Conservation (phyloP, 192 early-diverging fungal genomes). For the Backusella morwellensis region DNA sequence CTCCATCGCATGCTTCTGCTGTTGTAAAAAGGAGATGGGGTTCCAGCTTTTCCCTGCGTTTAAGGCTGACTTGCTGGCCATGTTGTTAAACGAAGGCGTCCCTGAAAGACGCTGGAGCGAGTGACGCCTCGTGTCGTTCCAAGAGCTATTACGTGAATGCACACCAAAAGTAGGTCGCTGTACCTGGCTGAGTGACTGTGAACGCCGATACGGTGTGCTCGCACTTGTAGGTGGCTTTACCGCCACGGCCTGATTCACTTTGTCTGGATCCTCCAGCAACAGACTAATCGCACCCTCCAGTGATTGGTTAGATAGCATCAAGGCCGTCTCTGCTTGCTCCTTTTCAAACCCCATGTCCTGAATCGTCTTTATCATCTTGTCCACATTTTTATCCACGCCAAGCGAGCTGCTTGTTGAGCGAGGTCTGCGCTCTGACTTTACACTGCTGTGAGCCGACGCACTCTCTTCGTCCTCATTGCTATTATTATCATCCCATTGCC, state of each 20-base stretch:
- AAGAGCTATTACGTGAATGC: conserved; percentile 17
- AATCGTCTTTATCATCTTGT: conserved; percentile 42
- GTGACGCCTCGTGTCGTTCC: conserved; percentile 5
- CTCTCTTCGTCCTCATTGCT: not conserved
- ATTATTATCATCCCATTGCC: not conserved
- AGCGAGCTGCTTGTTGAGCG: not conserved
- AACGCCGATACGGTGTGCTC: conserved; percentile 13
- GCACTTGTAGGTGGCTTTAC: not conserved
- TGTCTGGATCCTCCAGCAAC: conserved; percentile 56
- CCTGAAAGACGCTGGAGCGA: conserved; percentile 5
- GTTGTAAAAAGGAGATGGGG: conserved; percentile 51
- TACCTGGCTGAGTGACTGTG: conserved; percentile 11
- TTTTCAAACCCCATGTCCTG: conserved; percentile 67
- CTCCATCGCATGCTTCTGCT: conserved; percentile 49
- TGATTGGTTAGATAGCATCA: conserved; percentile 51
- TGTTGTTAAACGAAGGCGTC: not conserved
- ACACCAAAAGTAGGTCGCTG: not conserved
- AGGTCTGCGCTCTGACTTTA: not conserved
- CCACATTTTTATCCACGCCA: not conserved
- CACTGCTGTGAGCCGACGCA: not conserved
- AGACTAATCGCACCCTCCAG: conserved; percentile 58
- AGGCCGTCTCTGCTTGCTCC: conserved; percentile 59
- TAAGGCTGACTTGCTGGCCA: not conserved
- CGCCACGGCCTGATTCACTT: conserved; percentile 21
- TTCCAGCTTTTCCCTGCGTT: conserved; percentile 36